A percentile compares a stretch with the other conserved stretches of the same genome.
These are phyloP conservation scores for Coniochaeta sp. DNA, from an alignment of 2,329 filamentous ascomycete species.

Conservation along the genomic window DNA sequence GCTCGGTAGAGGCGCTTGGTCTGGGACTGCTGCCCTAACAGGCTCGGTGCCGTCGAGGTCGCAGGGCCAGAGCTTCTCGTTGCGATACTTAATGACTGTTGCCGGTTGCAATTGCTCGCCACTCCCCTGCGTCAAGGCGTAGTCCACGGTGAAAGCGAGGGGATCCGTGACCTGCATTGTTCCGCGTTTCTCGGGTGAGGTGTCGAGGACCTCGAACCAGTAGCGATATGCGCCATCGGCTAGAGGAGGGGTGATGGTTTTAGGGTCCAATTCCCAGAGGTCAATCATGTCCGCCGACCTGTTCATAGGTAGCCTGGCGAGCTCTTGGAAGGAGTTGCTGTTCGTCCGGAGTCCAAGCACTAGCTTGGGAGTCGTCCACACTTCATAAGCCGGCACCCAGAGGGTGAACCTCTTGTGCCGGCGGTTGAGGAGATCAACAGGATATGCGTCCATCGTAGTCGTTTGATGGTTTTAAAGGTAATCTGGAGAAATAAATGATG, in stretches of 20 bases:
- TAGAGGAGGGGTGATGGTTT: slow-evolving; percentile 7
- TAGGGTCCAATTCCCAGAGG: slow-evolving; percentile 31
- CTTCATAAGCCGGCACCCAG: slow-evolving; percentile 13
- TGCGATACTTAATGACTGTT: slow-evolving; percentile 12
- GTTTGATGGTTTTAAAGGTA: neutral
- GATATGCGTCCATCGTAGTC: neutral
- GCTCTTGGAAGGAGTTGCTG: slow-evolving; percentile 6
- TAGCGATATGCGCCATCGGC: slow-evolving; percentile 13
- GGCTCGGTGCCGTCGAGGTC: slow-evolving; percentile 13
- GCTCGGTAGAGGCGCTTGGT: slow-evolving; percentile 5
- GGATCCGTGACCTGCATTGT: slow-evolving; percentile 12
- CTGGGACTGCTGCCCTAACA: neutral
- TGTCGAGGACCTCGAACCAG: slow-evolving; percentile 14
- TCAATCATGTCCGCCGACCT: slow-evolving; percentile 33
- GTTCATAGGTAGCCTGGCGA: slow-evolving; percentile 23
- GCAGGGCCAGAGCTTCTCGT: slow-evolving; percentile 12
- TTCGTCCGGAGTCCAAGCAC: slow-evolving; percentile 9
- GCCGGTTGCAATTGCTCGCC: slow-evolving; percentile 13
- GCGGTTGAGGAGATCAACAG: slow-evolving; percentile 9
- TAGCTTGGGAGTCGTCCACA: slow-evolving; percentile 7
- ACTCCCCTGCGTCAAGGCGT: slow-evolving; percentile 5
- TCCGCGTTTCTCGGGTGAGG: slow-evolving; percentile 6
- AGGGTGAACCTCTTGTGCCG: slow-evolving; percentile 13
- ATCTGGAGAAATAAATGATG: too few relatives aligned
- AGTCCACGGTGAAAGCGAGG: slow-evolving; percentile 16